Evolutionary conservation across 108 stramenopile species (phyloP).

Genomic region (Bacterosira constricta): DNA sequence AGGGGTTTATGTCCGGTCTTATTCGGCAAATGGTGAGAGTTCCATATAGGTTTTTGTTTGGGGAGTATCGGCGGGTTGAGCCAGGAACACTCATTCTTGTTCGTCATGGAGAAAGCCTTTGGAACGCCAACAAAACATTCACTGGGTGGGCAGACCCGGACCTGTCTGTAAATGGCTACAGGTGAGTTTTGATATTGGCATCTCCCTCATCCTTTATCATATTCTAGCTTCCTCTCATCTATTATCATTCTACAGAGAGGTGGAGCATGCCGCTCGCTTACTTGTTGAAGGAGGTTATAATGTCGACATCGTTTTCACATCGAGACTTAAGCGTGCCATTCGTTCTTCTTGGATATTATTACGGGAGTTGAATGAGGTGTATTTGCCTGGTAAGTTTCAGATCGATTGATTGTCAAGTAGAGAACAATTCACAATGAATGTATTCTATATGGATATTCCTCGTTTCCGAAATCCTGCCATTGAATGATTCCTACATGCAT

Average conservation of each 20-base stretch:
- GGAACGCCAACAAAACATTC: slow-evolving; percentile 86
- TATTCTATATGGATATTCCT: too few species aligned
- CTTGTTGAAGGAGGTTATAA: slow-evolving; percentile 88
- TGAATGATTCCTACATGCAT: too few species aligned
- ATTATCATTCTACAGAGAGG: too few species aligned
- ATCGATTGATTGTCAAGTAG: too few species aligned
- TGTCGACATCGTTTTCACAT: slow-evolving; percentile 92
- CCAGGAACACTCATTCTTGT: slow-evolving; percentile 88
- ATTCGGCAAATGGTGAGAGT: not conserved
- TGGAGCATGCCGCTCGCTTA: slow-evolving; percentile 56
- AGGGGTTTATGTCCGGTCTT: slow-evolving; percentile 3
- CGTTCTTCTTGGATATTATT: slow-evolving; percentile 87
- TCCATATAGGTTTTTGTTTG: not conserved
- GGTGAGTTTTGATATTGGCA: too few species aligned
- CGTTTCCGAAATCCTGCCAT: too few species aligned
- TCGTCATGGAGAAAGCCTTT: slow-evolving; percentile 78
- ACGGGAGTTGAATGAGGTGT: slow-evolving; percentile 85
- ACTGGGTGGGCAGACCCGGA: slow-evolving; percentile 86
- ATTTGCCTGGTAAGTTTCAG: too few species aligned
- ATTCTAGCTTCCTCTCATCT: too few species aligned
- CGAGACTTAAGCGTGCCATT: slow-evolving; percentile 90
- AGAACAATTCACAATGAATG: too few species aligned
- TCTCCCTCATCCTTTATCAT: not conserved
- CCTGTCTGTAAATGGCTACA: slow-evolving; percentile 66
- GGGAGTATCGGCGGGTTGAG: slow-evolving; percentile 18